Evolutionary conservation across 108 stramenopile species (phyloP).

Genomic region (Conticribra guillardii): DNA sequence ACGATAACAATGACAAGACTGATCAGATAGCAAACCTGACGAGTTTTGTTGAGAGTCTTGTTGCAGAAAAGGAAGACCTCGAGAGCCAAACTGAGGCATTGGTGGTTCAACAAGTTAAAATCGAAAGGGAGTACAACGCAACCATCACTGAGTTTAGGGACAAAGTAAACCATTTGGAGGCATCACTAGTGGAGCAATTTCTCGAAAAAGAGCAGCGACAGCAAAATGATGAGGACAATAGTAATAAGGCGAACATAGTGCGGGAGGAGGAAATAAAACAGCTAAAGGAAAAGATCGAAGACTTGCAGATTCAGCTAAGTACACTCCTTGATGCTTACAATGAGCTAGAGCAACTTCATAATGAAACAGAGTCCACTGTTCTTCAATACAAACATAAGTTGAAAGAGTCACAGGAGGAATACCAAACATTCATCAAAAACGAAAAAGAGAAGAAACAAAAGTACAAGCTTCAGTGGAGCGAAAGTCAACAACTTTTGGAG

Average conservation of each 20-base stretch:
- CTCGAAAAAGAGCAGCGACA: background rate
- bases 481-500: constrained; percentile 15
- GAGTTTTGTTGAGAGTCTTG: constrained; percentile 4
- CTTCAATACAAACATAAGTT: constrained; percentile 5
- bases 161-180: constrained; percentile 10
- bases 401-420: background rate
- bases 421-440: background rate
- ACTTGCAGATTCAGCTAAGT: constrained; percentile 26
- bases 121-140: constrained; percentile 23
- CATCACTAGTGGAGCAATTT: background rate
- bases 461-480: constrained; percentile 9
- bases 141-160: constrained; percentile 10
- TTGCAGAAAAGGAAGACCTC: constrained; percentile 6
- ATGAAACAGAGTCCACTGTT: constrained; percentile 14
- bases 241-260: background rate
- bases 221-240: constrained; percentile 8
- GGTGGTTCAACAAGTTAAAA: background rate
- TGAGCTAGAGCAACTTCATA: constrained; percentile 32
- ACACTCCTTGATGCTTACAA: constrained; percentile 36
- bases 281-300: constrained; percentile 12
- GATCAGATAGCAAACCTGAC: constrained; percentile 25
- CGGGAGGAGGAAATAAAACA: constrained; percentile 6
- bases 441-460: constrained; percentile 7
- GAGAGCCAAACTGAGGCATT: constrained; percentile 6
- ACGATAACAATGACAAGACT: background rate